A percentile compares a stretch with the other conserved stretches of the same genome.
These are phyloP conservation scores for Exophiala xenobiotica DNA, from an alignment of 2,329 filamentous ascomycete genomes.

Conservation along the genomic window DNA sequence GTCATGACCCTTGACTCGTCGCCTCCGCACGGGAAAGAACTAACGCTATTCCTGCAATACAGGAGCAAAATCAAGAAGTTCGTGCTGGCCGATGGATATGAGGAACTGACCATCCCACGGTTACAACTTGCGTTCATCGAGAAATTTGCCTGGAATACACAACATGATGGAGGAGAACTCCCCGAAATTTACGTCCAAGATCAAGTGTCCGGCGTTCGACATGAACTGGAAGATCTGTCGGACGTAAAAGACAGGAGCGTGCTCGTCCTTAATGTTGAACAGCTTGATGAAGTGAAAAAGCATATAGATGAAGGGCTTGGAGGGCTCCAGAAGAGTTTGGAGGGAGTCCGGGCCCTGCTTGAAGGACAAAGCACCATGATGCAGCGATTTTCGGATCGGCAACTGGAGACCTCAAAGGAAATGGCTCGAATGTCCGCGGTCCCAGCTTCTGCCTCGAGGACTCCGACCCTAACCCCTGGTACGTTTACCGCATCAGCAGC, in stretches of 20 bases:
- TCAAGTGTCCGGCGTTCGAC: constrained; percentile 88
- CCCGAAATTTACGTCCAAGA: constrained; percentile 99
- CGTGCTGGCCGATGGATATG: constrained; percentile 56
- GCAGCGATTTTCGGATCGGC: constrained; percentile 83
- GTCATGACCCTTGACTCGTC: constrained; percentile 62
- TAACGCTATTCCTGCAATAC: constrained; percentile 70
- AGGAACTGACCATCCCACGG: constrained; percentile 80
- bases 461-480: constrained; percentile 36
- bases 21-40: constrained; percentile 76
- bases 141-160: constrained; percentile 98
- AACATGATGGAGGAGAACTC: constrained; percentile 85
- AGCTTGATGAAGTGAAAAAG: constrained; percentile 90
- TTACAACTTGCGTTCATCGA: constrained; percentile 96
- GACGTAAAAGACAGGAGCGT: constrained; percentile 96
- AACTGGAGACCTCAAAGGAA: constrained; percentile 85
- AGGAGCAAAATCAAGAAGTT: constrained; percentile 32
- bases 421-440: constrained; percentile 66
- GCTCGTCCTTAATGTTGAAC: constrained; percentile 89
- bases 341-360: constrained; percentile 78
- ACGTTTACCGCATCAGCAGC: constrained; percentile 31
- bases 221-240: constrained; percentile 87
- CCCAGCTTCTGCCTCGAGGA: constrained; percentile 38
- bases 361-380: constrained; percentile 80
- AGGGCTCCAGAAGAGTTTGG: constrained; percentile 76
- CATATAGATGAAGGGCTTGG: constrained; percentile 92